These are phyloP conservation scores for Daldinia childiae DNA, from an alignment of 495 filamentous ascomycete species.

Conservation along the genomic window DNA sequence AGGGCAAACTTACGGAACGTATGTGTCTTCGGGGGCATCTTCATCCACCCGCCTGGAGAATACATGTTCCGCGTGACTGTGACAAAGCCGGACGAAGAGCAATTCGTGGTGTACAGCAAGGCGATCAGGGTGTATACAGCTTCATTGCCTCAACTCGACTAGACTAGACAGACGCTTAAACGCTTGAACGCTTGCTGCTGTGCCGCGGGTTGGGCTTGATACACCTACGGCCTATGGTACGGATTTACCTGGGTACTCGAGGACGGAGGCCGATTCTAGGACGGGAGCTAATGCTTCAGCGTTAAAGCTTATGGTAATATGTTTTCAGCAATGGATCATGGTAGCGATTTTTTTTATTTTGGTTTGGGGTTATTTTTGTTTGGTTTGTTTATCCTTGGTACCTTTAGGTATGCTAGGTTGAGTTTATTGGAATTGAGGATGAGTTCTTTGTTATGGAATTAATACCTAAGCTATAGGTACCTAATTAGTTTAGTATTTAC, in stretches of 20 bases:
- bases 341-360: not conserved
- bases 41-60: not conserved
- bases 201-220: too few relatives aligned
- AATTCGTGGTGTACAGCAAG: slow-evolving; percentile 2
- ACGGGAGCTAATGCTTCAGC: not conserved
- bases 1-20: not conserved
- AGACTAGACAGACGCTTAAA: too few relatives aligned
- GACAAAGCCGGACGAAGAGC: not conserved
- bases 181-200: not conserved
- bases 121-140: too few relatives aligned
- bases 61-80: slow-evolving; percentile 12
- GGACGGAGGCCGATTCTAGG: too few relatives aligned
- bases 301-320: not conserved
- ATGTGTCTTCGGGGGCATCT: not conserved
- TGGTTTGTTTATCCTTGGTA: not conserved
- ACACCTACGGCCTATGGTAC: too few relatives aligned
- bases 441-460: not conserved
- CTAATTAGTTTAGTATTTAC: too few relatives aligned
- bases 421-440: too few relatives aligned
- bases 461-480: too few relatives aligned
- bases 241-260: too few relatives aligned
- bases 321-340: not conserved
- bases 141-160: too few relatives aligned
- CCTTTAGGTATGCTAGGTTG: not conserved
- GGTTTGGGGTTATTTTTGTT: too few relatives aligned